A percentile compares a stretch with the other conserved stretches of the same genome.
phyloP scores from a whole-genome alignment of 257 asterid genomes.

The Paulownia fortunei region DNA sequence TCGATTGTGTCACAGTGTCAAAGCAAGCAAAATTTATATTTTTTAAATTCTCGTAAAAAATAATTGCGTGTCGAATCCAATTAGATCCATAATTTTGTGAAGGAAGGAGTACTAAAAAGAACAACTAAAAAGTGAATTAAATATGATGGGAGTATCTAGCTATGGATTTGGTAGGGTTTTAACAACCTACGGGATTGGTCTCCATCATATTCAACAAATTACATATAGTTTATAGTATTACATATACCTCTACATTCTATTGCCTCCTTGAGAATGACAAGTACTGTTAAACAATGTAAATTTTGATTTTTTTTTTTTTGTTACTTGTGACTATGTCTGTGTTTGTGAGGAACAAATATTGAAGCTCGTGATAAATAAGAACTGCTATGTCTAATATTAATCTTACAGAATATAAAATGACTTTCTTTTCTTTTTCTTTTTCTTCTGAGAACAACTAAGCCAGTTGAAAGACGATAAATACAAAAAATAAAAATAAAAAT shows the following conservation, averaged over 20 bases:
- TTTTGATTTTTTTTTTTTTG: not conserved
- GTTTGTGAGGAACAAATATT: no score
- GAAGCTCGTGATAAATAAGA: no score
- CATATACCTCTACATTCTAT: not conserved
- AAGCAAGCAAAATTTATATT: no score
- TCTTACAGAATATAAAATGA: no score
- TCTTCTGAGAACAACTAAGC: no score
- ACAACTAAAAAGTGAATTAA: constrained; percentile 11
- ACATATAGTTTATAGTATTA: not conserved
- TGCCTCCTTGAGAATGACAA: not conserved
- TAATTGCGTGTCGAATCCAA: not conserved
- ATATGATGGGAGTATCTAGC: constrained; percentile 7
- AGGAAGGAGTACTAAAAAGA: not conserved
- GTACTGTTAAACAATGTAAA: not conserved
- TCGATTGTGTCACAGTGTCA: no score
- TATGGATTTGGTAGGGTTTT: constrained; percentile 21
- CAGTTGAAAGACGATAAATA: no score
- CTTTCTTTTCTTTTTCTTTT: no score
- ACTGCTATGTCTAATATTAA: no score
- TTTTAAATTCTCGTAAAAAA: no score
- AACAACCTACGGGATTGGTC: not conserved
- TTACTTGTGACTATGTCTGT: not conserved
- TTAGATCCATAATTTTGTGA: not conserved
- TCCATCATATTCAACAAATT: not conserved
- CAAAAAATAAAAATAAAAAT: no score